phyloP scores from a whole-genome alignment of 768 basidiomycete species.

The Agrocybe praecox region DNA sequence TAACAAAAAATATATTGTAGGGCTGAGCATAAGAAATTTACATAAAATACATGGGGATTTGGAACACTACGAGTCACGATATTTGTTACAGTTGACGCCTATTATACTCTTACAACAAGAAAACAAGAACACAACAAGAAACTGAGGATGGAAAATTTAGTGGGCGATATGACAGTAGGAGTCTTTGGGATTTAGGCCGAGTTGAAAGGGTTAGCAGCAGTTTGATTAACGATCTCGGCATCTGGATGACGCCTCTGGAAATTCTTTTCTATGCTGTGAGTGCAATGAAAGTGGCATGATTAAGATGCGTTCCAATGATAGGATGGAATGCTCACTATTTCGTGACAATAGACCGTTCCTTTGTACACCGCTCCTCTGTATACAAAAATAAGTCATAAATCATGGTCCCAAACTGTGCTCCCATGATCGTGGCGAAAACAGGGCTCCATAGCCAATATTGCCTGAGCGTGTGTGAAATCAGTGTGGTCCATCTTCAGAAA shows the following conservation, averaged over 20 bases:
- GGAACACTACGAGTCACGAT: too few species aligned
- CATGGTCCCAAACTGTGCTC: slow-evolving; percentile 54
- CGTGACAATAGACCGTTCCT: slow-evolving; percentile 58
- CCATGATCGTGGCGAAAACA: slow-evolving; percentile 58
- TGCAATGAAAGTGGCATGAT: neutral
- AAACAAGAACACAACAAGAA: too few species aligned
- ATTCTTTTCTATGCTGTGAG: neutral
- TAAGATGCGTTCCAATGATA: neutral
- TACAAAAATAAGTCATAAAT: slow-evolving; percentile 58
- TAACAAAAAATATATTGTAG: too few species aligned
- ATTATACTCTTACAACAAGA: too few species aligned
- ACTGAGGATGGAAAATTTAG: too few species aligned
- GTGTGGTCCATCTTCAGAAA: slow-evolving; percentile 35
- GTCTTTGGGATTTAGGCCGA: too few species aligned
- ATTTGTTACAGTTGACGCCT: too few species aligned
- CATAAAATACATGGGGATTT: too few species aligned
- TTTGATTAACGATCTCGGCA: neutral
- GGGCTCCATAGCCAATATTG: slow-evolving; percentile 80
- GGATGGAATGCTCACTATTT: slow-evolving; percentile 40
- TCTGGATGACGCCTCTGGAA: neutral
- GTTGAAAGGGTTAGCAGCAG: neutral
- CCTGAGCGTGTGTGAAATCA: slow-evolving; percentile 37
- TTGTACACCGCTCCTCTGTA: too few species aligned
- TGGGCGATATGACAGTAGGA: too few species aligned
- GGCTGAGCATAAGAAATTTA: too few species aligned